Percentiles rank a stretch among this genome's conserved stretches.
phyloP scores from a whole-genome alignment of 176 grass and related monocot genomes.

The Urochloa ruziziensis region DNA sequence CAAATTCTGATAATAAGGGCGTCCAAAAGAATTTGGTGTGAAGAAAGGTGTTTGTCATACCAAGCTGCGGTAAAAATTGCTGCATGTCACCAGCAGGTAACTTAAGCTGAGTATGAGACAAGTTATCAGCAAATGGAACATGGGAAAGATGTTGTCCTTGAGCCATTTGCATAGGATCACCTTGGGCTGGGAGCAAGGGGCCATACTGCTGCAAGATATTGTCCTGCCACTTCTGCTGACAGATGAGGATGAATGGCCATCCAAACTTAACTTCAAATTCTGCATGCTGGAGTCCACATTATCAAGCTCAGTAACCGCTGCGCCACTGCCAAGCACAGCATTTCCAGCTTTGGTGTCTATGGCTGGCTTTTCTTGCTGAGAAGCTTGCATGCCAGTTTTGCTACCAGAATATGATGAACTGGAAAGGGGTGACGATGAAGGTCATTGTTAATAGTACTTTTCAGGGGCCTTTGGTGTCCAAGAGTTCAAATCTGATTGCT shows the following conservation, averaged over 20 bases:
- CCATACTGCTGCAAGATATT: conserved; percentile 45
- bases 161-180: conserved; percentile 45
- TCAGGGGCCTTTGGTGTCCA: conserved; percentile 30
- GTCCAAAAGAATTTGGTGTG: conserved; percentile 55
- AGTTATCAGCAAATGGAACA: conserved; percentile 40
- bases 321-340: conserved; percentile 22
- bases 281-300: conserved; percentile 46
- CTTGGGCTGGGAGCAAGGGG: conserved; percentile 17
- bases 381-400: conserved; percentile 17
- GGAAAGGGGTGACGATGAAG: neutral
- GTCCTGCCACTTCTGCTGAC: conserved; percentile 47
- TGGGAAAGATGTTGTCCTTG: conserved; percentile 42
- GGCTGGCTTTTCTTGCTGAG: conserved; percentile 40
- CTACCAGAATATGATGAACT: conserved; percentile 48
- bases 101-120: conserved; percentile 62
- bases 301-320: conserved; percentile 40
- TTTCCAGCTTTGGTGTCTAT: conserved; percentile 20
- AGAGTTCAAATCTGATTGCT: conserved; percentile 36
- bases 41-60: conserved; percentile 63
- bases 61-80: conserved; percentile 51
- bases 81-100: conserved; percentile 55
- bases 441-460: conserved; percentile 31
- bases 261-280: conserved; percentile 59
- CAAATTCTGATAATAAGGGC: conserved; percentile 57
- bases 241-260: conserved; percentile 24